Conservation (phyloP, 1,284 basidiomycete species). For the Ceratobasidium sp. region DNA sequence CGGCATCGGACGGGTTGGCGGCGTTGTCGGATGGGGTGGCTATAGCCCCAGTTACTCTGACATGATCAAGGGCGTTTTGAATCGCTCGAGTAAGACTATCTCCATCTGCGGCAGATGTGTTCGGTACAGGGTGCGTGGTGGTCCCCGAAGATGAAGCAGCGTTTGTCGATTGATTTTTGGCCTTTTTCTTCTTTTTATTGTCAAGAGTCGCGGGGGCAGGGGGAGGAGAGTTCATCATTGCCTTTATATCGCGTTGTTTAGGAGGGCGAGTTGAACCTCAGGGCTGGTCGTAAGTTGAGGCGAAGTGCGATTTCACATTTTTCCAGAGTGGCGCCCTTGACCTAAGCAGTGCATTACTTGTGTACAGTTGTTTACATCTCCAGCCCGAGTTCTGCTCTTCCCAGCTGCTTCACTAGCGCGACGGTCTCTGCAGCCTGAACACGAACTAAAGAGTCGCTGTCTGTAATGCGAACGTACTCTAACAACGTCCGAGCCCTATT, state of each 20-base stretch:
- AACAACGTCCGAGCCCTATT: conserved; percentile 71
- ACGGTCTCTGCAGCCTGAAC: conserved; percentile 81
- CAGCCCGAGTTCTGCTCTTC: conserved; percentile 38
- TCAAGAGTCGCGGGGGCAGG: background rate
- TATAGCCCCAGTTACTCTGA: conserved; percentile 9
- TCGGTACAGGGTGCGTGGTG: background rate
- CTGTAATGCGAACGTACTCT: conserved; percentile 75
- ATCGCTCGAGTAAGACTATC: conserved; percentile 29
- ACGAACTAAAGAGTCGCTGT: conserved; percentile 76
- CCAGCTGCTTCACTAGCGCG: conserved; percentile 65
- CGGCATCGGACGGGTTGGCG: background rate
- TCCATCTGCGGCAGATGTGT: background rate
- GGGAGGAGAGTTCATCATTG: conserved; percentile 16
- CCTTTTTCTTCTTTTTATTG: conserved; percentile 14
- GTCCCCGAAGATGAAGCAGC: conserved; percentile 1
- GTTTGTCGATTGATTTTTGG: background rate
- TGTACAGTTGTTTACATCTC: conserved; percentile 32
- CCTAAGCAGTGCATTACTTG: conserved; percentile 19
- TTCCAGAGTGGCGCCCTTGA: background rate
- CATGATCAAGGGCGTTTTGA: conserved; percentile 40
- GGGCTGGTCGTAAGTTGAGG: conserved; percentile 29
- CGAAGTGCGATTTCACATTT: conserved; percentile 31
- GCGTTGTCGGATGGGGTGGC: conserved; percentile 13
- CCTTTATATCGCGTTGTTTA: conserved; percentile 31
- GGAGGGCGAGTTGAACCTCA: conserved; percentile 28